Evolutionary conservation across 2,329 filamentous ascomycete species (phyloP).

Genomic region (Colletotrichum navitas): DNA sequence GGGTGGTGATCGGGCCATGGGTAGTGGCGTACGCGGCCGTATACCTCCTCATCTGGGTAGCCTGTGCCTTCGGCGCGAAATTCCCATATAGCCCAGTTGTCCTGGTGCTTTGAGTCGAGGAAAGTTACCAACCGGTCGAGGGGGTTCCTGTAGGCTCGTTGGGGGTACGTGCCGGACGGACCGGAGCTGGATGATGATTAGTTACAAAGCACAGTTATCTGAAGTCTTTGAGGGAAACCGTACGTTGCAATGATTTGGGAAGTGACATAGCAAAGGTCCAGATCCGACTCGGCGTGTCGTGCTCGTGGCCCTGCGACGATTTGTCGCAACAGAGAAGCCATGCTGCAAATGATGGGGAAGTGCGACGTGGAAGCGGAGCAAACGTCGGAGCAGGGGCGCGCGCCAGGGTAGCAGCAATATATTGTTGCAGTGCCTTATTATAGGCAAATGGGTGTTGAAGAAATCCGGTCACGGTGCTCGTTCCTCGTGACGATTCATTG

Average conservation of each 20-base stretch:
- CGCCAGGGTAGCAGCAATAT: slow-evolving; percentile 12
- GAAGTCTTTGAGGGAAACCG: slow-evolving; percentile 43
- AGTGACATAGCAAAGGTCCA: slow-evolving; percentile 97
- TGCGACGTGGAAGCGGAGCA: slow-evolving; percentile 34
- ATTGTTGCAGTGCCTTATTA: slow-evolving; percentile 31
- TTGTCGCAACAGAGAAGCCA: slow-evolving; percentile 86
- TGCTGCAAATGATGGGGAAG: slow-evolving; percentile 47
- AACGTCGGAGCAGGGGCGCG: slow-evolving; percentile 10
- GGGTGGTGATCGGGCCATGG: slow-evolving; percentile 98
- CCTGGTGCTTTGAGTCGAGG: slow-evolving; percentile 85
- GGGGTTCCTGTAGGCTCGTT: slow-evolving; percentile 93
- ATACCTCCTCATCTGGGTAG: slow-evolving; percentile 91
- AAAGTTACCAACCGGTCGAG: slow-evolving; percentile 88
- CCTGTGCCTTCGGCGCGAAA: slow-evolving; percentile 97
- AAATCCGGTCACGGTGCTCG: slow-evolving; percentile 12
- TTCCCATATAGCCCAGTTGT: slow-evolving; percentile 96
- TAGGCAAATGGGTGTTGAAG: slow-evolving; percentile 8
- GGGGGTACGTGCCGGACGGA: slow-evolving; percentile 88
- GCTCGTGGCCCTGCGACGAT: slow-evolving; percentile 90
- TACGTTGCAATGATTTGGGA: slow-evolving; percentile 78
- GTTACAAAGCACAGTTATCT: slow-evolving; percentile 49
- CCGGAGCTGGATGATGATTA: slow-evolving; percentile 75
- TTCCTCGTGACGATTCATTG: slow-evolving; percentile 23
- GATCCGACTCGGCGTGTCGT: slow-evolving; percentile 85
- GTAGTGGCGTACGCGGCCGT: slow-evolving; percentile 87